Conservation (phyloP, 768 basidiomycete species). For the Leccinum truebloodii region DNA sequence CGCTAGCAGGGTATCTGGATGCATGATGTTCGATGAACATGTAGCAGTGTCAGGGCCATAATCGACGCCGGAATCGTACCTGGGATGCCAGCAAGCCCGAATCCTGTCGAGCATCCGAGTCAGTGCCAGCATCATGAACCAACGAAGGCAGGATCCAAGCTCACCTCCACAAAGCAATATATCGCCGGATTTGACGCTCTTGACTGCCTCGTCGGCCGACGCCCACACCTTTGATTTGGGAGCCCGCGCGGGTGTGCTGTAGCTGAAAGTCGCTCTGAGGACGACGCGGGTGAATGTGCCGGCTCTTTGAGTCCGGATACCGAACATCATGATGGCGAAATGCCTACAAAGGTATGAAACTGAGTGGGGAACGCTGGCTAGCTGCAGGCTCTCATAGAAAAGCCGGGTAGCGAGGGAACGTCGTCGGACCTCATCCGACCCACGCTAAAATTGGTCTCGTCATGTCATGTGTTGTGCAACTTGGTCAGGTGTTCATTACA, state of each 20-base stretch:
- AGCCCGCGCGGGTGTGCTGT: slow-evolving; percentile 26
- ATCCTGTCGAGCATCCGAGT: slow-evolving; percentile 52
- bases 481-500: background rate
- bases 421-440: slow-evolving; percentile 29
- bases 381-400: too few relatives aligned
- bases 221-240: slow-evolving; percentile 70
- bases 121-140: background rate
- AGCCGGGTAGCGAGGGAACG: too few relatives aligned
- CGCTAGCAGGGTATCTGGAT: slow-evolving; percentile 74
- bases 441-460: background rate
- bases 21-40: background rate
- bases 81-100: slow-evolving; percentile 88
- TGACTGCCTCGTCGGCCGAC: slow-evolving; percentile 80
- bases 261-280: slow-evolving; percentile 24
- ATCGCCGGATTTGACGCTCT: slow-evolving; percentile 79
- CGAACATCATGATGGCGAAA: slow-evolving; percentile 32
- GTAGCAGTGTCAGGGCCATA: too few relatives aligned
- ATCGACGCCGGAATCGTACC: slow-evolving; percentile 42
- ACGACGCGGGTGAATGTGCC: slow-evolving; percentile 17
- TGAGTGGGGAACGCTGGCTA: background rate
- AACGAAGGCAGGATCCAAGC: slow-evolving; percentile 18
- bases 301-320: slow-evolving; percentile 14
- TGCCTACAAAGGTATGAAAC: background rate
- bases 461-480: background rate
- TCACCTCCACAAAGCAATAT: slow-evolving; percentile 79